phyloP scores from a whole-genome alignment of 495 filamentous ascomycete species.

The Penicillium salamii region DNA sequence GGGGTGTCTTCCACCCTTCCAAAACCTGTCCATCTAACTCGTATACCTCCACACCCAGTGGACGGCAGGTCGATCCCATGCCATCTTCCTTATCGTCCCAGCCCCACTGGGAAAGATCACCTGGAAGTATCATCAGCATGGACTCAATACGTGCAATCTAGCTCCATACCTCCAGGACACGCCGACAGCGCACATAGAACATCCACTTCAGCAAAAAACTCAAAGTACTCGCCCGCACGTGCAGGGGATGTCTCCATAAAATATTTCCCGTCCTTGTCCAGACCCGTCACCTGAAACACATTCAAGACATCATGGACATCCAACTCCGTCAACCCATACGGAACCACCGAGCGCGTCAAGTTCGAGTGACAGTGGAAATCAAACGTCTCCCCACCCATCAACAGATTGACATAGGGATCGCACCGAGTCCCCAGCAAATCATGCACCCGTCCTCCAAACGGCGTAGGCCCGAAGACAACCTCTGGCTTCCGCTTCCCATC shows the following conservation, averaged over 20 bases:
- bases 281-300: conserved; percentile 75
- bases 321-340: conserved; percentile 63
- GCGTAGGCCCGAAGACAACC: conserved; percentile 37
- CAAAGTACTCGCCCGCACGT: conserved; percentile 61
- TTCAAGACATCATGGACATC: conserved; percentile 83
- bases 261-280: conserved; percentile 68
- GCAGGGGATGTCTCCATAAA: conserved; percentile 78
- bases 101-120: conserved; percentile 72
- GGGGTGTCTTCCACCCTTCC: conserved; percentile 58
- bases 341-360: conserved; percentile 65
- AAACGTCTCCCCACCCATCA: conserved; percentile 66
- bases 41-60: conserved; percentile 69
- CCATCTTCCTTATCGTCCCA: conserved; percentile 64
- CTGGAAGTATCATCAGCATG: conserved; percentile 41
- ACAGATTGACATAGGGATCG: conserved; percentile 70
- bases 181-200: conserved; percentile 70
- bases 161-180: conserved; percentile 47
- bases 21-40: conserved; percentile 51
- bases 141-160: not conserved
- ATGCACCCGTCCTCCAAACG: conserved; percentile 57
- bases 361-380: conserved; percentile 85
- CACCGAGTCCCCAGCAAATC: conserved; percentile 76
- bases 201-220: conserved; percentile 76
- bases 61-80: conserved; percentile 73
- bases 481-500: conserved; percentile 36